A percentile compares a stretch with the other conserved stretches of the same genome.
phyloP scores from a whole-genome alignment of 2,329 filamentous ascomycete species.

The Aspergillus sclerotialis region DNA sequence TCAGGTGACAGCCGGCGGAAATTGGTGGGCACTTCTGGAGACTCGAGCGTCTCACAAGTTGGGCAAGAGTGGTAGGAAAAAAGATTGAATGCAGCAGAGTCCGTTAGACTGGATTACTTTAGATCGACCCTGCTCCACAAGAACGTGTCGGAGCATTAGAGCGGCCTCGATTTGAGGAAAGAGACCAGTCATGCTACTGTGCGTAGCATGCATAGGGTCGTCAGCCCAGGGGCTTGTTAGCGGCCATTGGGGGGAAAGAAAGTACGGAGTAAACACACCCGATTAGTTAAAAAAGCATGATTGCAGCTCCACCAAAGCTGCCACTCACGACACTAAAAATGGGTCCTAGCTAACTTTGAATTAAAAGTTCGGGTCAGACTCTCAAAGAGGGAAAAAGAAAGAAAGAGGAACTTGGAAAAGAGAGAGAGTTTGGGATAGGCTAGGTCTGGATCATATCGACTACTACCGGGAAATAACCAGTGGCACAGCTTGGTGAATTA shows the following conservation, averaged over 20 bases:
- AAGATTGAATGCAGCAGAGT: no score
- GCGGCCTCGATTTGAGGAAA: slow-evolving; percentile 7
- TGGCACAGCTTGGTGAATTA: no score
- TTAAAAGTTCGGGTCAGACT: slow-evolving; percentile 1
- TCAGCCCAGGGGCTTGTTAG: slow-evolving; percentile 23
- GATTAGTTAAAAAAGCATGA: slow-evolving; percentile 20
- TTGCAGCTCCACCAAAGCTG: slow-evolving; percentile 23
- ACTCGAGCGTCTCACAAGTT: no score
- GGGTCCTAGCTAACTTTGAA: background rate
- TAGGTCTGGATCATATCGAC: no score
- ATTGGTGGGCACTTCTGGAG: no score
- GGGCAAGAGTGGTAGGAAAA: no score
- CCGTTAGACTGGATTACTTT: no score
- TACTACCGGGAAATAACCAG: no score
- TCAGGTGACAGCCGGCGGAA: no score
- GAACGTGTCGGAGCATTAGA: no score
- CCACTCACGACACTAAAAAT: slow-evolving; percentile 17
- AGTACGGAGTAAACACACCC: slow-evolving; percentile 22
- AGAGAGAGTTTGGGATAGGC: no score
- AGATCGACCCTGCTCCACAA: no score
- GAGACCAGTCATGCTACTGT: slow-evolving; percentile 2
- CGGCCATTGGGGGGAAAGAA: slow-evolving; percentile 23
- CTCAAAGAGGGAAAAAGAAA: slow-evolving; percentile 1
- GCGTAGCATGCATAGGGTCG: slow-evolving; percentile 1
- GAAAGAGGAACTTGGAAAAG: background rate